Base-by-base conservation (phyloP, 1,284 basidiomycete genomes). In the Cutaneotrichosporon mucoides region DNA sequence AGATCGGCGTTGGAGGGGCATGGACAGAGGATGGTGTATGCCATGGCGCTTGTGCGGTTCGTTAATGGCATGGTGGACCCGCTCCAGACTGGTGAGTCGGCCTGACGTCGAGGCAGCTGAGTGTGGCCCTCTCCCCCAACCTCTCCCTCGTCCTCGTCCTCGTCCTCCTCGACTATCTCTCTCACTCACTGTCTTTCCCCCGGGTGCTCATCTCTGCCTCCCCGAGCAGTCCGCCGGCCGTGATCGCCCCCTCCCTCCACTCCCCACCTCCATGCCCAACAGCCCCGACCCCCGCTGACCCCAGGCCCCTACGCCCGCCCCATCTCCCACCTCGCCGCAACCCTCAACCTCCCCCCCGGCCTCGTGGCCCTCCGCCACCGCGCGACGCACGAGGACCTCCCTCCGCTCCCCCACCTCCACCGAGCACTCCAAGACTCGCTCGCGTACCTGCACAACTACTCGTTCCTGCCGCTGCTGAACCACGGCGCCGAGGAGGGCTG, bases 11-110 rank as follows among this genome's bases (percentile, higher is more conserved):
- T 48, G 84, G 91, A 75, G 81, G 81, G 67, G 85, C 66, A 70
- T 24, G 41, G 68, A 4, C 61, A 68, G 37, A 71, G 80, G 24
- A 67, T 94, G 75, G 85, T 88, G 7, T 82, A 88, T 36, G 86
- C 90, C 0, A 82, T 95, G 71, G 75, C 79, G 0, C 61, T 81
- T 9, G 88, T 94, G 63, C 82, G 93, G 15, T 86, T 98, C 66
- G 92, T 99, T 66, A 99, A 99, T 69, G 90, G 90, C 2, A 82
- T 96, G 47, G 95, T 97, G 5, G 95, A 99, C 73, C 92, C 94
- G 12, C 81, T 96, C 15, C 95, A 99, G 72, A 84, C 86, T 3
- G 91, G 92, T 37, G 81, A 82, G 45, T 80, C 69, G 59, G 24
- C 8, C n/a, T n/a, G n/a, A n/a, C n/a, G n/a, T n/a, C n/a, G n/a